Base-by-base conservation (phyloP, 345 rosid species). In the Aurinia saxatilis region DNA sequence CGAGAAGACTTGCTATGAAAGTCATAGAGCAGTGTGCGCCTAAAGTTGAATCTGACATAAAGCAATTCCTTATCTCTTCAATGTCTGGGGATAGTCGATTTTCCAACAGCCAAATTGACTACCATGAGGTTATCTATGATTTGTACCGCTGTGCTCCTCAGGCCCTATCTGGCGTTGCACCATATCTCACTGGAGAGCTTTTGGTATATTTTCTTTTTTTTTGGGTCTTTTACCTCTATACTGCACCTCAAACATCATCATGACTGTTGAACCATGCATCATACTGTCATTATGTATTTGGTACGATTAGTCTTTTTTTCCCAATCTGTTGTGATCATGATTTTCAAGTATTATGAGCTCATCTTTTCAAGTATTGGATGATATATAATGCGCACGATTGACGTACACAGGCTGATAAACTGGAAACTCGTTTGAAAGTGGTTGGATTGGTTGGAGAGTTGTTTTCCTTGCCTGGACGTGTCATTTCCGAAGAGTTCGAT, bases 121-220 rank as follows among this genome's bases (percentile, higher is more conserved):
- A 82, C 75, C 96, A 90, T 79, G 90, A 93, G 63, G 90, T 90
- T 71, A 85, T 90, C 25, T 93, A 78, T 79, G 99, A 80, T 66
- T 57, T 93, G 56, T 85, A 85, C 73, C 60, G 73, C 57, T 87
- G 95, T 73, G 92, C 96, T 63, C 96, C 97, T 66, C 91, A 90
- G 71, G 75, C 84, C 47, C 77, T 93, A 58, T 69, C 96, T 3
- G 97, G 90, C 73, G 95, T 84, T 50, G 78, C 86, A 52, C 92
- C 97, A 9, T 83, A 90, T 74, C 90, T 93, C 70, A 86, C 84
- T 10, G 99, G 99, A 65, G 99, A 93, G 78, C 81, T 93, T 47
- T 76, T 93, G 99, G 99, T 93, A 92, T 76, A 59, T 40, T 46
- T 27, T 27, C 7, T 27, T 27, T 9, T 46, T 59, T 11, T 37